Percentiles rank a stretch among this genome's conserved stretches.
These are phyloP conservation scores for Trichaptum fuscoviolaceum DNA, from an alignment of 768 basidiomycete genomes.

Conservation along the genomic window DNA sequence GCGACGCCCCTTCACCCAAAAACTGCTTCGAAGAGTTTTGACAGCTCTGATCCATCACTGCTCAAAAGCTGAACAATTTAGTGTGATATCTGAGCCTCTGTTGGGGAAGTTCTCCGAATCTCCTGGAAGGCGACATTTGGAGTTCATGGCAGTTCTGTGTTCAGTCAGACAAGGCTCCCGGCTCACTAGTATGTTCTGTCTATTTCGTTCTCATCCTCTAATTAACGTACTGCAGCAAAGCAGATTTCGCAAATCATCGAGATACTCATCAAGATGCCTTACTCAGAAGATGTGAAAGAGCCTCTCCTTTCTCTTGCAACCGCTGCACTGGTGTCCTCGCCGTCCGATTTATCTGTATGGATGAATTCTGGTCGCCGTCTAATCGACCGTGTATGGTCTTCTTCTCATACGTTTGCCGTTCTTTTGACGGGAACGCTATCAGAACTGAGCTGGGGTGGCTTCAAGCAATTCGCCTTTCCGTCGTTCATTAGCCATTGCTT, in stretches of 20 bases:
- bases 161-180: conserved; percentile 71
- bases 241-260: conserved; percentile 22
- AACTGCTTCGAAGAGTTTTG: conserved; percentile 62
- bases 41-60: conserved; percentile 84
- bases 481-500: conserved; percentile 47
- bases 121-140: conserved; percentile 44
- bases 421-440: conserved; percentile 56
- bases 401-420: conserved; percentile 37
- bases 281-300: not conserved
- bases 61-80: conserved; percentile 61
- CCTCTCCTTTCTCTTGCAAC: conserved; percentile 6
- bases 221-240: conserved; percentile 21
- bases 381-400: conserved; percentile 43
- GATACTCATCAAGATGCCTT: not conserved
- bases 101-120: conserved; percentile 32
- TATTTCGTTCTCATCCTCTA: conserved; percentile 6
- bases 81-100: conserved; percentile 49
- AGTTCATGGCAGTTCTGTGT: conserved; percentile 49
- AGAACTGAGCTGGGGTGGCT: conserved; percentile 69
- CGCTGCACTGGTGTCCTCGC: not conserved
- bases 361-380: conserved; percentile 48
- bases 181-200: conserved; percentile 44
- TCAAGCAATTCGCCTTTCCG: conserved; percentile 65
- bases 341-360: conserved; percentile 26
- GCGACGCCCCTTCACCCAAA: conserved; percentile 37